Evolutionary conservation across 2,329 filamentous ascomycete species (phyloP).

Genomic region (Aspergillus sp.): DNA sequence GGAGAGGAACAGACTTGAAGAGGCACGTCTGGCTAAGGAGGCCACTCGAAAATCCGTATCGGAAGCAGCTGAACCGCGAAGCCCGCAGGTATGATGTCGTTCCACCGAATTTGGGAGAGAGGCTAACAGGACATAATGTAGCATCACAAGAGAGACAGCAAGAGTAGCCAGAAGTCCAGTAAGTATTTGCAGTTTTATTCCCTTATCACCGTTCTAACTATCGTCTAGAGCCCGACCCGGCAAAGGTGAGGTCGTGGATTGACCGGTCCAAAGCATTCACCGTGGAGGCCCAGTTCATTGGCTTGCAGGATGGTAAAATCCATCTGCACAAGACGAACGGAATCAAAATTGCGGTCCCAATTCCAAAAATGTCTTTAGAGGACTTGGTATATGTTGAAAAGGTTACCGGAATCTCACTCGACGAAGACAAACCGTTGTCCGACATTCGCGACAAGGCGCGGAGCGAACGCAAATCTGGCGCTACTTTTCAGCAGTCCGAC

Average conservation of each 20-base stretch:
- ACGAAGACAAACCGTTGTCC: slow-evolving; percentile 89
- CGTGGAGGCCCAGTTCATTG: slow-evolving; percentile 94
- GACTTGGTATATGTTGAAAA: slow-evolving; percentile 94
- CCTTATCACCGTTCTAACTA: background rate
- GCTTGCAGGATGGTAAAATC: slow-evolving; percentile 91
- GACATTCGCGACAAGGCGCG: slow-evolving; percentile 61
- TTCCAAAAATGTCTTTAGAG: slow-evolving; percentile 91
- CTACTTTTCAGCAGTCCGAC: slow-evolving; percentile 50
- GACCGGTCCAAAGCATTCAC: slow-evolving; percentile 95
- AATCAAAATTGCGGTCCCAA: slow-evolving; percentile 95
- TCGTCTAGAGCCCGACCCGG: slow-evolving; percentile 70
- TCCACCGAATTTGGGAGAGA: slow-evolving; percentile 36
- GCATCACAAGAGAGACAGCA: slow-evolving; percentile 70
- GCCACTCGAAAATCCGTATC: slow-evolving; percentile 66
- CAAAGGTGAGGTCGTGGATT: slow-evolving; percentile 88
- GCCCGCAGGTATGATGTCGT: slow-evolving; percentile 71
- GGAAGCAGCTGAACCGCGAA: slow-evolving; percentile 51
- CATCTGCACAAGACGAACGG: slow-evolving; percentile 97
- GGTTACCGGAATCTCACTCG: slow-evolving; percentile 79
- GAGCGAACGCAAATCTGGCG: slow-evolving; percentile 39
- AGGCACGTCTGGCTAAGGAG: slow-evolving; percentile 79
- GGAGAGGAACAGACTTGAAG: slow-evolving; percentile 75
- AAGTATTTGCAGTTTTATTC: slow-evolving; percentile 43
- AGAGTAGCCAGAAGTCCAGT: slow-evolving; percentile 71
- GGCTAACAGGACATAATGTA: slow-evolving; percentile 66